These are phyloP conservation scores for Backusella tarrabulga DNA, from an alignment of 192 early-diverging fungal species.

Conservation along the genomic window DNA sequence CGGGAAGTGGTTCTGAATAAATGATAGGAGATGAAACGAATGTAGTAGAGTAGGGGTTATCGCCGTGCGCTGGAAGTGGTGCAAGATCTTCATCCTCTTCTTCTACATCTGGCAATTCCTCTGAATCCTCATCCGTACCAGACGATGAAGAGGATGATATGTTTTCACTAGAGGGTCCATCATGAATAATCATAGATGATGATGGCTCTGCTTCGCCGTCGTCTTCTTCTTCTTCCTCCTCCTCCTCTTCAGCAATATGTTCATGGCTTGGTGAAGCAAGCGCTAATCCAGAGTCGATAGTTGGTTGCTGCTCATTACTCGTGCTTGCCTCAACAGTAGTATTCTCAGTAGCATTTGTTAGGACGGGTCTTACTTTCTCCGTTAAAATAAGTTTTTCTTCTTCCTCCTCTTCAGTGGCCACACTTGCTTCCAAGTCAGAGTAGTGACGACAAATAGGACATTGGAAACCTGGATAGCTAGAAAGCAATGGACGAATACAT, in stretches of 20 bases:
- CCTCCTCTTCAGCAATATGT: neutral
- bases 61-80: neutral
- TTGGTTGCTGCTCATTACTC: neutral
- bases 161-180: neutral
- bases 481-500: slow-evolving; percentile 68
- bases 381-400: neutral
- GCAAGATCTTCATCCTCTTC: neutral
- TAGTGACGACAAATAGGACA: slow-evolving; percentile 83
- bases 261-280: neutral
- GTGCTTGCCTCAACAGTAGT: neutral
- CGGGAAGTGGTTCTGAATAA: slow-evolving; percentile 9
- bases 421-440: slow-evolving; percentile 76
- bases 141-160: neutral
- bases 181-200: neutral
- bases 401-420: slow-evolving; percentile 40
- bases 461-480: slow-evolving; percentile 63
- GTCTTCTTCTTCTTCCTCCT: neutral
- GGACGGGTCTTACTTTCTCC: neutral
- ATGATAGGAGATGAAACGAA: slow-evolving; percentile 6
- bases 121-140: neutral
- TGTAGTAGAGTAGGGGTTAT: slow-evolving; percentile 1
- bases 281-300: neutral
- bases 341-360: neutral
- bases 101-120: neutral
- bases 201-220: neutral